Evolutionary conservation across 148 eudicot genomes (phyloP), one percentile per base, ranked within the genome.

Genomic region (Cornus controversa): DNA sequence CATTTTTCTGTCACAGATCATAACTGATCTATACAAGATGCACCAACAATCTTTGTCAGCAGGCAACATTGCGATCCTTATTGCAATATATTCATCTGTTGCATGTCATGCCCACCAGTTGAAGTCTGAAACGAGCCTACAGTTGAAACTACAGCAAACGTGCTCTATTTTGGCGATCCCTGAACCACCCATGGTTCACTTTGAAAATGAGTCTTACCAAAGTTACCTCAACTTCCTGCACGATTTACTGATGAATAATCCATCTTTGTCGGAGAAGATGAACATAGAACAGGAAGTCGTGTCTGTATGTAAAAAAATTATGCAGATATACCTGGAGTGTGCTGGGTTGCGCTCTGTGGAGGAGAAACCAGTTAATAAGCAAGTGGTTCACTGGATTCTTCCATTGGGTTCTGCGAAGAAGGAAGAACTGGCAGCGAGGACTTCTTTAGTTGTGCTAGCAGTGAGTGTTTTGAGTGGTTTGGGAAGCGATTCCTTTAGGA

Each of bases 401-500:
- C 99, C 99, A 37, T 70, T 96, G 76, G 90, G 91, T 63, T 79
- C 98, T 1, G 90, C 89, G 15, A 89, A 86, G 81, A 96, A 87
- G 86, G 98, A 96, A 78, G 98, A 93, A 75, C 78, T 96, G 80
- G 91, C 91, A 24, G 98, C 96, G 0, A 84, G 96, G 75, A 91
- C 97, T 27, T 81, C 97, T 71, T 76, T 93, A 80, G 87, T 91
- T 77, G 69, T 93, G 54, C 78, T 86, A 53, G 93, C 93, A 13
- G 78, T 96, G 83, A 73, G 85, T 68, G 83, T 90, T 64, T 83
- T 96, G 81, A 80, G 83, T 77, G 82, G 83, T 47, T 80, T 92
- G 74, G 89, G 80, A 78, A 83, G 73, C 42, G 81, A 84, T 72
- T 81, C 84, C 1, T 91, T 93, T 75, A 90, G 79, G 81, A 88